Conservation (phyloP, 257 asterid genomes). For the Jacaranda mimosifolia region DNA sequence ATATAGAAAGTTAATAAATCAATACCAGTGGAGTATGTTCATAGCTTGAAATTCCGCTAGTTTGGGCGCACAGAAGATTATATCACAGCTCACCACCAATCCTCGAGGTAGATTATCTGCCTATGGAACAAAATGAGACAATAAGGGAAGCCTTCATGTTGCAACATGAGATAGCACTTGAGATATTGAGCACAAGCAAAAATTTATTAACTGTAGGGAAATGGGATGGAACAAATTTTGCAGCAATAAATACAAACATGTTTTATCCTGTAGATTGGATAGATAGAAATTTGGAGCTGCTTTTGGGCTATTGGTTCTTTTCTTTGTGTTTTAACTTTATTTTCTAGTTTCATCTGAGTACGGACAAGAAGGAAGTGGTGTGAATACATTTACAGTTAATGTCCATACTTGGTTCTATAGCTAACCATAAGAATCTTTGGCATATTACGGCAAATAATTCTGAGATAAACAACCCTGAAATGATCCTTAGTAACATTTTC, state of each 20-base stretch:
- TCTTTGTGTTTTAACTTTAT: neutral
- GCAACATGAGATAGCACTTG: constrained; percentile 79
- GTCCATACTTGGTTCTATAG: no score
- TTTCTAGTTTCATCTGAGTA: constrained; percentile 38
- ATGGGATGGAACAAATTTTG: constrained; percentile 51
- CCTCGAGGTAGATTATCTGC: constrained; percentile 92
- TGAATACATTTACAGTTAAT: no score
- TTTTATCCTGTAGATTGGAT: constrained; percentile 43
- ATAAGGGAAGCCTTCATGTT: constrained; percentile 69
- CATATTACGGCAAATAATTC: no score
- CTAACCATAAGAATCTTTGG: no score
- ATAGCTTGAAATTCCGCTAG: constrained; percentile 91
- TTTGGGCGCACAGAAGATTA: constrained; percentile 88
- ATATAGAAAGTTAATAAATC: constrained; percentile 74
- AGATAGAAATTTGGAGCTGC: constrained; percentile 41
- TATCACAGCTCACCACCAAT: constrained; percentile 87
- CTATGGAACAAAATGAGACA: constrained; percentile 77
- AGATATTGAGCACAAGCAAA: neutral
- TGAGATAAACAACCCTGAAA: no score
- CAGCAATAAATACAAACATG: constrained; percentile 42
- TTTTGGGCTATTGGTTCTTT: no score
- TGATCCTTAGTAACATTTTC: no score
- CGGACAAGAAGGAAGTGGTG: constrained; percentile 36
- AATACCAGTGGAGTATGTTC: constrained; percentile 70
- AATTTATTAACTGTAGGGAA: constrained; percentile 24